Evolutionary conservation across 2,329 filamentous ascomycete genomes (phyloP).

Genomic region (Exophiala sp.): DNA sequence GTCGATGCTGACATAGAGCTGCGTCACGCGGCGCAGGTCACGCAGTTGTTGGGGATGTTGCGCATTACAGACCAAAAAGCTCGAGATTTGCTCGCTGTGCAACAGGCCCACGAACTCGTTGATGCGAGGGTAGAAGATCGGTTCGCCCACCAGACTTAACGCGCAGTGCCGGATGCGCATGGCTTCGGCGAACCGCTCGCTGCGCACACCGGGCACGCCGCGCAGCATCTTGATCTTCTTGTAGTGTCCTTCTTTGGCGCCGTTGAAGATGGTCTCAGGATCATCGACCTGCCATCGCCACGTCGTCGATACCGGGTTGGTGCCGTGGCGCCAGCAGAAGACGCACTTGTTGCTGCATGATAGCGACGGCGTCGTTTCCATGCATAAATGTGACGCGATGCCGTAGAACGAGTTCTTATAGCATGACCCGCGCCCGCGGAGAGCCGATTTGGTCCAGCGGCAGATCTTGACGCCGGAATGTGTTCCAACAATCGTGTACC

Average conservation of each 20-base stretch:
- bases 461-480: slow-evolving; percentile 98
- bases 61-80: slow-evolving; percentile 93
- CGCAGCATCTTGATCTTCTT: slow-evolving; percentile 97
- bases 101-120: slow-evolving; percentile 83
- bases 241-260: slow-evolving; percentile 87
- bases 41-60: slow-evolving; percentile 90
- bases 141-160: slow-evolving; percentile 84
- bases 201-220: slow-evolving; percentile 84
- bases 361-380: slow-evolving; percentile 94
- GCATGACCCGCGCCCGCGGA: slow-evolving; percentile 87
- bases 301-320: slow-evolving; percentile 91
- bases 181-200: slow-evolving; percentile 86
- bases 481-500: slow-evolving; percentile 88
- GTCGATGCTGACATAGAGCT: slow-evolving; percentile 94
- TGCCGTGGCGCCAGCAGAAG: slow-evolving; percentile 97
- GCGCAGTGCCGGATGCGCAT: slow-evolving; percentile 93
- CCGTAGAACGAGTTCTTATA: slow-evolving; percentile 99
- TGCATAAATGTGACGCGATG: slow-evolving; percentile 92
- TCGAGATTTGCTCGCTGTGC: slow-evolving; percentile 79
- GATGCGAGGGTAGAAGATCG: slow-evolving; percentile 98
- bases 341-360: slow-evolving; percentile 98
- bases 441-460: slow-evolving; percentile 94
- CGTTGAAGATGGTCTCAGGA: slow-evolving; percentile 80
- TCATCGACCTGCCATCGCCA: slow-evolving; percentile 96
- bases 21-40: slow-evolving; percentile 76